Base-by-base conservation (phyloP, 2,329 filamentous ascomycete genomes). In the Lojkania enalia region DNA sequence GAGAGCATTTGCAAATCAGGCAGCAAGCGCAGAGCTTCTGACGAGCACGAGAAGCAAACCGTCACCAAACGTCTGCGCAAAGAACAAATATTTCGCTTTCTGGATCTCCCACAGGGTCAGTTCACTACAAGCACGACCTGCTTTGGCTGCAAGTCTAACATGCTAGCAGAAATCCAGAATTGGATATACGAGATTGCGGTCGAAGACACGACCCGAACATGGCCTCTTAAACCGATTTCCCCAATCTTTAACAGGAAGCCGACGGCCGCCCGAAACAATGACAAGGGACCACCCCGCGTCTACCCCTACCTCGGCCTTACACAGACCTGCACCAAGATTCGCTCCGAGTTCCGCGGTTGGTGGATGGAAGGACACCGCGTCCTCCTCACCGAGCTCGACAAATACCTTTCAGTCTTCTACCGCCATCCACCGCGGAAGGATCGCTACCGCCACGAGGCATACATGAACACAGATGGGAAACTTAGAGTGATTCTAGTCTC, bases 311-410 rank as follows among this genome's bases (percentile, higher is more conserved):
- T 60, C 5, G 47, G 43, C 12, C 27, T 62, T 2, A 59, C 56
- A 1, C 61, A 66, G 30, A 44, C 44, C 0, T 63, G 57, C 30
- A 16, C 39, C 6, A 39, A 46, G 7, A 55, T 65, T 6, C 57
- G 61, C n/a, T 44, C 43, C 3, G 61, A 64, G 13, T 65, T 66
- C 19, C 58, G 57, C 14, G 49, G 51, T 2, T 46, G 49, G 16
- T 66, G 61, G 59, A 41, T 64, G n/a, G 45, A 52, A 0, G 48
- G 42, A 0, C 54, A 63, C 30, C 40, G 35, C 2, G 54, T 64
- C n/a, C 53, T 52, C 2, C 42, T 64, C 2, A 47, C 32, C 19
- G 47, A 46, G 1, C 13, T 60, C 1, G 36, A 48, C 2, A 36
- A 37, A 0, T 66, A 63, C 36, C 35, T 64, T 16, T 54, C 54